Base-by-base conservation (phyloP, 2,329 filamentous ascomycete species). In the Paraphaeosphaeria minitans region DNA sequence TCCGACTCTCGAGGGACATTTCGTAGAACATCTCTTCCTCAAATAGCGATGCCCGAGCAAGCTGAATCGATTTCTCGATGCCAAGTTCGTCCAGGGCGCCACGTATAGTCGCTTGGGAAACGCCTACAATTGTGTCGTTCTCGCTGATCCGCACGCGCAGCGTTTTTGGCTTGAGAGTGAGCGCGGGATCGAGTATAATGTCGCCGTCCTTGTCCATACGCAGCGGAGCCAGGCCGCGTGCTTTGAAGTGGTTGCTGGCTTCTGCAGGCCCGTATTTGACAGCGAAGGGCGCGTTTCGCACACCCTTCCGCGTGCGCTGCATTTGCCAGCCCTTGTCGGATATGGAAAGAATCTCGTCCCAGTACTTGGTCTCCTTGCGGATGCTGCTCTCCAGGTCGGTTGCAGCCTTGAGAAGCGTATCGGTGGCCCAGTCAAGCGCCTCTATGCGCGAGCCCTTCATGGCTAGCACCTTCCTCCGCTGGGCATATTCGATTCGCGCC, bases 211-310 rank as follows among this genome's bases (percentile, higher is more conserved):
- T 85, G 12, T 87, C 85, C 63, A 92, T 86, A 35, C 89, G 84
- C 66, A 99, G 81, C 0, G 92, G 90, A 2, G 92, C 93, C 16
- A 96, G 84, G n/a, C 93, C 93, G 31, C 88, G 89, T 63, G 89
- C 79, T 79, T 83, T 82, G 69, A 88, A 89, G 42, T 83, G 80
- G 13, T 80, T 78, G 16, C 81, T 80, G 51, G 86, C 85, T 80
- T 97, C 94, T 13, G 89, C 84, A 71, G 96, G 96, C 8, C 94
- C 95, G 77, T 94, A 97, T 63, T 91, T 88, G 37, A 98, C 94
- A 21, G 90, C 93, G 51, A 98, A 82, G 0, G 92, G 92, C 42
- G 95, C 80, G 50, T 90, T 85, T 66, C 89, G 94, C 22, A 58
- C 64, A 35, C 72, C 70, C 41, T 63, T 68, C 22, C 71, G 62